Conservation (phyloP, 768 basidiomycete species). For the Guyanaporus albipodus region DNA sequence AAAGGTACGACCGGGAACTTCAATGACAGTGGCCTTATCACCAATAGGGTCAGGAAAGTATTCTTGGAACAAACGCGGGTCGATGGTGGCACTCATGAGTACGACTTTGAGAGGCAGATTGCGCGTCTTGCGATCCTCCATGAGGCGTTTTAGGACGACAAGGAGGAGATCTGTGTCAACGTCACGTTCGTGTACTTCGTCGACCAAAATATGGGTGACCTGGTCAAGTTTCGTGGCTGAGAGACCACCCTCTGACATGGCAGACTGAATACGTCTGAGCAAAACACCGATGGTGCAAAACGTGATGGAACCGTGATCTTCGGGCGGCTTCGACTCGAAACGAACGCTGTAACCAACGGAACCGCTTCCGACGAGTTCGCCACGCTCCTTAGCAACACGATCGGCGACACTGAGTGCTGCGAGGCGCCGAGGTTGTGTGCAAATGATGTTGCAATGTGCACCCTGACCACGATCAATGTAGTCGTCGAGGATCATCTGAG, state of each 20-base stretch:
- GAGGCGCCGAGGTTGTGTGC: constrained; percentile 88
- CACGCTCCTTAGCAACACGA: constrained; percentile 87
- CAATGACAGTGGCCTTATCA: constrained; percentile 62
- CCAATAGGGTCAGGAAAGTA: constrained; percentile 74
- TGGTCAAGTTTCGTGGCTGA: constrained; percentile 52
- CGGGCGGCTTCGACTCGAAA: constrained; percentile 78
- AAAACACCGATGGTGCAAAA: constrained; percentile 95
- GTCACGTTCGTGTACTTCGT: constrained; percentile 95
- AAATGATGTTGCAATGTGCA: constrained; percentile 82
- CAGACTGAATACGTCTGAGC: constrained; percentile 78
- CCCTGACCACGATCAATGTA: constrained; percentile 77
- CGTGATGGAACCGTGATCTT: constrained; percentile 78
- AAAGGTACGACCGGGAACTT: constrained; percentile 88
- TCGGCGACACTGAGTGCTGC: constrained; percentile 91
- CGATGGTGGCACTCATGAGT: constrained; percentile 96
- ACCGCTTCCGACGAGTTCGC: constrained; percentile 57
- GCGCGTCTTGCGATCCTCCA: constrained; percentile 67
- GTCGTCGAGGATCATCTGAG: constrained; percentile 86
- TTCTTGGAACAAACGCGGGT: constrained; percentile 80
- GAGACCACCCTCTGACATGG: constrained; percentile 45
- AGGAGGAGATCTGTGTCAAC: constrained; percentile 89
- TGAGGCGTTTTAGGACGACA: constrained; percentile 80
- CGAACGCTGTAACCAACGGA: constrained; percentile 90
- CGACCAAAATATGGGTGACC: constrained; percentile 87
- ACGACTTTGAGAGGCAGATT: constrained; percentile 78